These are phyloP conservation scores for Apiospora arundinis DNA, from an alignment of 2,329 filamentous ascomycete species.

Conservation along the genomic window DNA sequence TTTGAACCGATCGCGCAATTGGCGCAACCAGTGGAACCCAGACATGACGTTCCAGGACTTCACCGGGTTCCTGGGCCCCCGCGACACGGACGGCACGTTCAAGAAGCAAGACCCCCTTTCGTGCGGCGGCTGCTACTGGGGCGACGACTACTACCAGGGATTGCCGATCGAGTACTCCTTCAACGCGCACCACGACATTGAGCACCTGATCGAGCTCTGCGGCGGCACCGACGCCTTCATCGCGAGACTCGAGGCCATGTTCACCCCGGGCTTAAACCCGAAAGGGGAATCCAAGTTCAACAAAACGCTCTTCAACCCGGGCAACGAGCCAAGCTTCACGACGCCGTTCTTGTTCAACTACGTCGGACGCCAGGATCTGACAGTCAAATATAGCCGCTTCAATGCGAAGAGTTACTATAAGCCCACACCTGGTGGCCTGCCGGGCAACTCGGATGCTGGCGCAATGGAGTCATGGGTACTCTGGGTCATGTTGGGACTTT, in stretches of 20 bases:
- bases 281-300: slow-evolving; percentile 50
- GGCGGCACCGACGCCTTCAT: slow-evolving; percentile 64
- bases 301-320: slow-evolving; percentile 69
- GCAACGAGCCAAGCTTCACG: slow-evolving; percentile 72
- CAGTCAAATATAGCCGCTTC: slow-evolving; percentile 62
- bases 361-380: slow-evolving; percentile 65
- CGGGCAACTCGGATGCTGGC: slow-evolving; percentile 74
- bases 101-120: slow-evolving; percentile 60
- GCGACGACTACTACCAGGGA: slow-evolving; percentile 65
- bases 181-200: slow-evolving; percentile 72
- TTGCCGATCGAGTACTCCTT: slow-evolving; percentile 71
- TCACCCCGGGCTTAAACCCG: slow-evolving; percentile 54
- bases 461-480: slow-evolving; percentile 75
- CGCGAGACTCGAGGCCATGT: slow-evolving; percentile 65
- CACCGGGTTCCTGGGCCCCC: slow-evolving; percentile 70
- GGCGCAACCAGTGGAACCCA: slow-evolving; percentile 75
- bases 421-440: slow-evolving; percentile 61
- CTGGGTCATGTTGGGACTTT: slow-evolving; percentile 73
- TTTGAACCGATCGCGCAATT: slow-evolving; percentile 68
- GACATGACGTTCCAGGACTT: slow-evolving; percentile 63
- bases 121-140: slow-evolving; percentile 72
- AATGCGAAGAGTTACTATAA: slow-evolving; percentile 67
- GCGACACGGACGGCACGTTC: slow-evolving; percentile 57
- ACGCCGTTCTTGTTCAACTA: slow-evolving; percentile 75
- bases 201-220: slow-evolving; percentile 56